These are phyloP conservation scores for Exophiala sp. DNA, from an alignment of 2,329 filamentous ascomycete species.

Conservation along the genomic window DNA sequence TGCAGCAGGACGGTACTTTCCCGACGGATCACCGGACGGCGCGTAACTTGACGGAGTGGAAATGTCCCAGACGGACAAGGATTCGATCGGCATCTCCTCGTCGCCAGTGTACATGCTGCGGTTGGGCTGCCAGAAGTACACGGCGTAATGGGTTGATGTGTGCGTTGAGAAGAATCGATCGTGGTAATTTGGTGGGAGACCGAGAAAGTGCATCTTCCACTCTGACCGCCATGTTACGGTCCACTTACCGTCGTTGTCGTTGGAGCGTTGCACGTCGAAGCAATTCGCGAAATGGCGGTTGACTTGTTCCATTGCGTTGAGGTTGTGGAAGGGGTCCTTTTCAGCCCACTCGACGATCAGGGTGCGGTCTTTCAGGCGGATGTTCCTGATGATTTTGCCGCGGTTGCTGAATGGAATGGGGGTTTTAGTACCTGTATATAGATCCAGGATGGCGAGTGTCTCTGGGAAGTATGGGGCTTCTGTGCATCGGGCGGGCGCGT, in stretches of 20 bases:
- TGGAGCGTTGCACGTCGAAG: slow-evolving; percentile 46
- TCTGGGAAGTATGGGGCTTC: slow-evolving; percentile 31
- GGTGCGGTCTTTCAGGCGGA: slow-evolving; percentile 53
- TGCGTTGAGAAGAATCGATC: slow-evolving; percentile 64
- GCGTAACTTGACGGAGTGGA: slow-evolving; percentile 47
- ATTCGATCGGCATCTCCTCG: slow-evolving; percentile 57
- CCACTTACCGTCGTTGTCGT: slow-evolving; percentile 3
- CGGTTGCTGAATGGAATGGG: slow-evolving; percentile 51
- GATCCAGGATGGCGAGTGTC: slow-evolving; percentile 47
- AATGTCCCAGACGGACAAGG: slow-evolving; percentile 60
- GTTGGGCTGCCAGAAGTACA: slow-evolving; percentile 61
- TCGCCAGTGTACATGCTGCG: slow-evolving; percentile 52
- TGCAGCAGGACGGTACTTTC: slow-evolving; percentile 36
- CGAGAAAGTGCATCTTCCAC: slow-evolving; percentile 59
- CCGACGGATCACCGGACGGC: slow-evolving; percentile 50
- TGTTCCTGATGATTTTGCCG: slow-evolving; percentile 52
- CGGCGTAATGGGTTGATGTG: slow-evolving; percentile 56
- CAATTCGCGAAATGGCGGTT: slow-evolving; percentile 60
- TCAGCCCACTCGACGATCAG: slow-evolving; percentile 65
- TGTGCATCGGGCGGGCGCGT: slow-evolving; percentile 36
- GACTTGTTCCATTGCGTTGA: slow-evolving; percentile 51
- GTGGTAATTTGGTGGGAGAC: slow-evolving; percentile 52
- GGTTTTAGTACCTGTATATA: slow-evolving; percentile 44
- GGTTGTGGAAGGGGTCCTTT: slow-evolving; percentile 48
- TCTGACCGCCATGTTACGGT: slow-evolving; percentile 52